Conservation (phyloP, 352 stramenopile species). For the Globisporangium barbulae region DNA sequence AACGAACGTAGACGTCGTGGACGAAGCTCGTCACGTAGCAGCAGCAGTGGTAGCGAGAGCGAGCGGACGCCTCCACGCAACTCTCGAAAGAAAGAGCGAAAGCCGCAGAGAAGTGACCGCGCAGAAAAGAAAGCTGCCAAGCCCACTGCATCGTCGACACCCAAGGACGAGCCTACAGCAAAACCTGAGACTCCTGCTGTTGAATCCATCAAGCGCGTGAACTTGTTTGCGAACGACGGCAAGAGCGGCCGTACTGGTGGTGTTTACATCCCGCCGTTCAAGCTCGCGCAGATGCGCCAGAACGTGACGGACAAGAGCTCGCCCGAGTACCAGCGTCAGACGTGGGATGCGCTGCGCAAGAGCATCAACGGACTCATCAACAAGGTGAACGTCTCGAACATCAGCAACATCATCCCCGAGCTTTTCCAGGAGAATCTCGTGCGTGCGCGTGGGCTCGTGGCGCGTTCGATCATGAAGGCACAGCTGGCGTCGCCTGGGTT, state of each 20-base stretch:
- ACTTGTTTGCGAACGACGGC: slow-evolving; percentile 37
- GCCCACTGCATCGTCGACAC: neutral
- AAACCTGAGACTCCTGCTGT: neutral
- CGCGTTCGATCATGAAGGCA: slow-evolving; percentile 94
- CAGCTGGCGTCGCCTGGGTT: slow-evolving; percentile 95
- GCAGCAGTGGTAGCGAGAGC: slow-evolving; percentile 6
- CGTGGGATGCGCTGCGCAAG: slow-evolving; percentile 96
- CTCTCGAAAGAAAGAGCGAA: slow-evolving; percentile 11
- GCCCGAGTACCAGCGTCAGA: slow-evolving; percentile 87
- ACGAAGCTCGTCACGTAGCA: slow-evolving; percentile 7
- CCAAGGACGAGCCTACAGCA: neutral
- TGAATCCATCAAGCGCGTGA: slow-evolving; percentile 20
- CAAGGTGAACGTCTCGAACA: slow-evolving; percentile 93
- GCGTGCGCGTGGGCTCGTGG: slow-evolving; percentile 93
- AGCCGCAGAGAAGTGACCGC: neutral
- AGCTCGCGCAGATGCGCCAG: slow-evolving; percentile 78
- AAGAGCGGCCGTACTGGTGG: slow-evolving; percentile 75
- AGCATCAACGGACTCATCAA: slow-evolving; percentile 99
- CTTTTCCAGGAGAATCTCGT: slow-evolving; percentile 98
- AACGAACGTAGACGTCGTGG: slow-evolving; percentile 8
- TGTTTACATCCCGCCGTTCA: slow-evolving; percentile 92
- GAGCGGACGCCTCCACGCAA: slow-evolving; percentile 24
- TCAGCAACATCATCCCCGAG: slow-evolving; percentile 94
- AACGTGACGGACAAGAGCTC: slow-evolving; percentile 56
- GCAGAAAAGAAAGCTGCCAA: neutral